Percentiles rank a stretch among this genome's conserved stretches.
Conservation (phyloP, 1,284 basidiomycete species). For the Naganishia liquefaciens region DNA sequence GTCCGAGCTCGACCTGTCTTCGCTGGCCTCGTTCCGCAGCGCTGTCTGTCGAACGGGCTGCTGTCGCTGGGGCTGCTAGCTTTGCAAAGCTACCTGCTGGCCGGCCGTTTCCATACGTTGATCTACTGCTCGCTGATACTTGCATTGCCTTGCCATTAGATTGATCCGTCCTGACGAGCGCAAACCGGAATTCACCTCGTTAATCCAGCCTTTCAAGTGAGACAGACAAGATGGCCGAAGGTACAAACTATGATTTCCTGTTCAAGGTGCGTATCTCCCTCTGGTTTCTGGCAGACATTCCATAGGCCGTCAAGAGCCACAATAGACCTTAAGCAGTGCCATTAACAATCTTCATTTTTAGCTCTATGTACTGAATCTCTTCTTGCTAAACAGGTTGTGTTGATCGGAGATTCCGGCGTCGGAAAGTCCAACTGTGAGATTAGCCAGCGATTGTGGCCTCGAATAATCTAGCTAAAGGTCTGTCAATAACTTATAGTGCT, state of each 20-base stretch:
- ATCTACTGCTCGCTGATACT: no score
- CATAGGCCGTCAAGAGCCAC: not conserved
- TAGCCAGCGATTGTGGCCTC: not conserved
- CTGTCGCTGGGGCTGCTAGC: no score
- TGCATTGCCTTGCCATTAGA: no score
- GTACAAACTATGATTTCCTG: constrained; percentile 90
- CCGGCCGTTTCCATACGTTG: no score
- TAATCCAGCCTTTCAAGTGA: constrained; percentile 1
- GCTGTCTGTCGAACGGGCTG: no score
- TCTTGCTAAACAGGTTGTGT: constrained; percentile 71
- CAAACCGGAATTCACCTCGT: not conserved
- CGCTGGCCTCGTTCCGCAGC: no score
- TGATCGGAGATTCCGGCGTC: constrained; percentile 98
- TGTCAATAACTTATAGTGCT: constrained; percentile 52
- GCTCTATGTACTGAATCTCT: constrained; percentile 1
- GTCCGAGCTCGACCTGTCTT: no score
- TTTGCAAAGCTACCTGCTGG: no score
- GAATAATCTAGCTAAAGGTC: not conserved
- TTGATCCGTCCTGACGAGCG: no score
- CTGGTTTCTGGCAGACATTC: not conserved
- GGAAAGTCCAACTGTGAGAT: constrained; percentile 73
- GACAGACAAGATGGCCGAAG: constrained; percentile 69
- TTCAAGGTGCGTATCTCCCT: constrained; percentile 71
- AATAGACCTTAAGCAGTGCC: not conserved
- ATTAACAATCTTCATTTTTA: not conserved